phyloP scores from a whole-genome alignment of 192 early-diverging fungal genomes.

The Backusella tuberculispora region DNA sequence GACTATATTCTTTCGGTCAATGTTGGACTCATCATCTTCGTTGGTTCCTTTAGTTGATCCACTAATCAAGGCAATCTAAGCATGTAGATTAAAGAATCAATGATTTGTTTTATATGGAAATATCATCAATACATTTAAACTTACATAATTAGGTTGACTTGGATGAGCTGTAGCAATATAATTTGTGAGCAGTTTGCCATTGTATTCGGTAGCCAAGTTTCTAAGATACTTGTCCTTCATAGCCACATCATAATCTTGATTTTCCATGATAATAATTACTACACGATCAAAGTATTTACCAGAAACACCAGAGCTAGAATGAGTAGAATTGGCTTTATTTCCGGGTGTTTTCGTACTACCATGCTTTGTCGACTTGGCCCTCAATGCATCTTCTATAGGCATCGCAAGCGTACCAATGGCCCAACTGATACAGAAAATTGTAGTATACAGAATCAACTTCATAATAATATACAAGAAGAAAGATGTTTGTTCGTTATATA shows the following conservation, averaged over 20 bases:
- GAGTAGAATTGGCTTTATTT: not conserved
- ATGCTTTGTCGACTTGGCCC: not conserved
- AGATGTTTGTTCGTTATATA: not conserved
- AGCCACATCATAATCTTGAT: slow-evolving; percentile 29
- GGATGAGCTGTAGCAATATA: slow-evolving; percentile 39
- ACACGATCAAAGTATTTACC: slow-evolving; percentile 41
- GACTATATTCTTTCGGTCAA: slow-evolving; percentile 44
- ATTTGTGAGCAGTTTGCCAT: slow-evolving; percentile 32
- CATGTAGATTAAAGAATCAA: not conserved
- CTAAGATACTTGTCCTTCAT: slow-evolving; percentile 23
- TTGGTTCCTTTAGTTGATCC: slow-evolving; percentile 43
- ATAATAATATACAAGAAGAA: not conserved
- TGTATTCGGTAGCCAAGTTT: slow-evolving; percentile 24
- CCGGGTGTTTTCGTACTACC: not conserved
- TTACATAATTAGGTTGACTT: slow-evolving; percentile 42
- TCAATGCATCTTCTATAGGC: not conserved
- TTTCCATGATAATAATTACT: slow-evolving; percentile 38
- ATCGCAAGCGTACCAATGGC: slow-evolving; percentile 1
- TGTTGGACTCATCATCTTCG: slow-evolving; percentile 45
- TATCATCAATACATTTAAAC: not conserved
- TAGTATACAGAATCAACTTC: not conserved
- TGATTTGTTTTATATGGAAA: not conserved
- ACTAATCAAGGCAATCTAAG: slow-evolving; percentile 39
- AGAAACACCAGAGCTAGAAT: slow-evolving; percentile 3
- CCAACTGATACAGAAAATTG: not conserved